These are phyloP conservation scores for Draba incana DNA, from an alignment of 345 rosid species.

Conservation along the genomic window DNA sequence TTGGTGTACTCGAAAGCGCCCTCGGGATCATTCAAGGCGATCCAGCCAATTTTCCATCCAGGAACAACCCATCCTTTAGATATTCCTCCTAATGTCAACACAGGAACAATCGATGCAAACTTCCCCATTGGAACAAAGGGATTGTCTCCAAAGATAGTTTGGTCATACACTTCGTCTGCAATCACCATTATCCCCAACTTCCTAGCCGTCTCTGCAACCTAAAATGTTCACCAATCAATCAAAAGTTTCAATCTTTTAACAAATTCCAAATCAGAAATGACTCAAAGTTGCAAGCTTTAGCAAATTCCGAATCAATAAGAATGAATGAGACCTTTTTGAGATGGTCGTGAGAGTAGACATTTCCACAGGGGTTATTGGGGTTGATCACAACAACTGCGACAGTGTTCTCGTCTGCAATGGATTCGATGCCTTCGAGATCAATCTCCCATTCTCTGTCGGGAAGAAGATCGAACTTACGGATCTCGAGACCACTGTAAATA, in stretches of 20 bases:
- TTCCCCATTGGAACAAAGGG: constrained; percentile 59
- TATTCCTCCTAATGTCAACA: constrained; percentile 60
- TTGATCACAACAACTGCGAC: constrained; percentile 59
- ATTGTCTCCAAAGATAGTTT: constrained; percentile 51
- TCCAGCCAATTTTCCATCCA: constrained; percentile 72
- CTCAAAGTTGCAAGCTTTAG: constrained; percentile 12
- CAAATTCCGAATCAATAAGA: neutral
- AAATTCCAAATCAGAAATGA: neutral
- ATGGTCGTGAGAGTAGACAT: constrained; percentile 52
- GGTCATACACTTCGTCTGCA: constrained; percentile 63
- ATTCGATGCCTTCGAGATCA: constrained; percentile 55
- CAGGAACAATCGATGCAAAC: constrained; percentile 60
- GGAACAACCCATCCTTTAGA: constrained; percentile 73
- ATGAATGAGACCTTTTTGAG: constrained; percentile 42
- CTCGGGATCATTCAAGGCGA: constrained; percentile 49
- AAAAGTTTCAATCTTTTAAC: constrained; percentile 18
- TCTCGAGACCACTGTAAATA: constrained; percentile 40
- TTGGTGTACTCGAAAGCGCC: constrained; percentile 45
- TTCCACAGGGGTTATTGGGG: constrained; percentile 49
- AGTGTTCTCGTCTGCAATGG: constrained; percentile 63
- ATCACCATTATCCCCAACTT: constrained; percentile 64
- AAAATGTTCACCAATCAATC: neutral
- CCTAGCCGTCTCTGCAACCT: constrained; percentile 69
- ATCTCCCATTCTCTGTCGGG: constrained; percentile 67
- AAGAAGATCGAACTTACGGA: constrained; percentile 62